phyloP scores from a whole-genome alignment of 345 rosid species.

The Toxicodendron radicans region DNA sequence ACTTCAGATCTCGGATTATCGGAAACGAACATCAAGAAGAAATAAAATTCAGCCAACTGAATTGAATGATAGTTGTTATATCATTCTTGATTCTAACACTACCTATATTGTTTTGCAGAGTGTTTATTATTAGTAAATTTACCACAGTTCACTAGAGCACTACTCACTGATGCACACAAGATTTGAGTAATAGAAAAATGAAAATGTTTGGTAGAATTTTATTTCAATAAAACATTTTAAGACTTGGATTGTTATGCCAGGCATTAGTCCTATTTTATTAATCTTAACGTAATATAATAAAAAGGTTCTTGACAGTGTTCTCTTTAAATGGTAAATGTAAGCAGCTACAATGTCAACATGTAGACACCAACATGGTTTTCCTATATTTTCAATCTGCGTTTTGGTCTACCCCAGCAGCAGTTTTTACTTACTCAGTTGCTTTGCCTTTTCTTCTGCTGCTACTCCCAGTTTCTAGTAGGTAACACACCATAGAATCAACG shows the following conservation, averaged over 20 bases:
- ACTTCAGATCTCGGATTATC: no score
- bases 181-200: no score
- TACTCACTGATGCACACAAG: no score
- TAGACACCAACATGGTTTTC: neutral
- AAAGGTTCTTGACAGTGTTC: neutral
- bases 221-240: no score
- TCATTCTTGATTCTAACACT: no score
- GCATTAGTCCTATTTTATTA: neutral
- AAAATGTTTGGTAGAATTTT: no score
- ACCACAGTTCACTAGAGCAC: no score
- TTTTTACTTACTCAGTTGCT: constrained; percentile 58
- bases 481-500: constrained; percentile 90
- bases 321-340: neutral
- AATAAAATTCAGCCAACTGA: no score
- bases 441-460: constrained; percentile 81
- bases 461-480: constrained; percentile 74
- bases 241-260: neutral
- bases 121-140: no score
- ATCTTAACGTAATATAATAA: neutral
- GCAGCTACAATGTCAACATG: neutral
- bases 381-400: neutral
- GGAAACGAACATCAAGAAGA: no score
- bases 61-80: no score
- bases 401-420: neutral
- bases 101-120: no score